Conservation (phyloP, 371 early-diverging fungal genomes). For the Mucor velutinosus region DNA sequence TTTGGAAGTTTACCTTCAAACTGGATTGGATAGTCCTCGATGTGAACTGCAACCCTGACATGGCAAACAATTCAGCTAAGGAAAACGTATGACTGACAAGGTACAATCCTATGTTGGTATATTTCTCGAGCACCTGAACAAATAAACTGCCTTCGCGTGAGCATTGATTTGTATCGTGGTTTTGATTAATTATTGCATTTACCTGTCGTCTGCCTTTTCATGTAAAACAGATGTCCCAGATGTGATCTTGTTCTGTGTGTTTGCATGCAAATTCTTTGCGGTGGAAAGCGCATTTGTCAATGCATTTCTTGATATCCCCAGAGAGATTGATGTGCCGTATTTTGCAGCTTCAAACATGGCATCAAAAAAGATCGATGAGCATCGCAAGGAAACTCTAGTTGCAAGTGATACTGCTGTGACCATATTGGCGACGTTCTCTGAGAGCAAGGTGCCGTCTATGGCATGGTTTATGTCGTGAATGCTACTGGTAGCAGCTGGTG, state of each 20-base stretch:
- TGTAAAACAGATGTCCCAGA: not conserved
- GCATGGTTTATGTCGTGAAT: conserved; percentile 1
- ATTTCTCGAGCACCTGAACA: conserved; percentile 59
- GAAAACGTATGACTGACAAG: conserved; percentile 70
- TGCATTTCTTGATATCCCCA: conserved; percentile 56
- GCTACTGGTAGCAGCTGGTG: not conserved
- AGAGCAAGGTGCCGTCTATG: conserved; percentile 24
- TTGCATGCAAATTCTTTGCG: conserved; percentile 48
- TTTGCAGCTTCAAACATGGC: conserved; percentile 56
- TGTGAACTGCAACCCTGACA: conserved; percentile 75
- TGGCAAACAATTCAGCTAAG: conserved; percentile 72
- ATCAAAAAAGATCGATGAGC: conserved; percentile 35
- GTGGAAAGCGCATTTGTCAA: conserved; percentile 51
- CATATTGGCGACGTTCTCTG: conserved; percentile 31
- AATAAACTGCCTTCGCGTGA: conserved; percentile 33
- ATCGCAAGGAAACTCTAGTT: conserved; percentile 33
- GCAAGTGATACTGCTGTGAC: conserved; percentile 37
- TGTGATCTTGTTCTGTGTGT: not conserved
- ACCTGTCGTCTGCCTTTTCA: conserved; percentile 1
- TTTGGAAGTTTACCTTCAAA: conserved; percentile 46
- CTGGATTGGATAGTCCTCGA: conserved; percentile 69
- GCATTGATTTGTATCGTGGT: not conserved
- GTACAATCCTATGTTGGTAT: conserved; percentile 65
- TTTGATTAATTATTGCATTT: not conserved
- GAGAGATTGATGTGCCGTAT: conserved; percentile 55